Evolutionary conservation across 1,139 yeast genomes (phyloP).

Genomic region (Tardiomyces digboiensis): DNA sequence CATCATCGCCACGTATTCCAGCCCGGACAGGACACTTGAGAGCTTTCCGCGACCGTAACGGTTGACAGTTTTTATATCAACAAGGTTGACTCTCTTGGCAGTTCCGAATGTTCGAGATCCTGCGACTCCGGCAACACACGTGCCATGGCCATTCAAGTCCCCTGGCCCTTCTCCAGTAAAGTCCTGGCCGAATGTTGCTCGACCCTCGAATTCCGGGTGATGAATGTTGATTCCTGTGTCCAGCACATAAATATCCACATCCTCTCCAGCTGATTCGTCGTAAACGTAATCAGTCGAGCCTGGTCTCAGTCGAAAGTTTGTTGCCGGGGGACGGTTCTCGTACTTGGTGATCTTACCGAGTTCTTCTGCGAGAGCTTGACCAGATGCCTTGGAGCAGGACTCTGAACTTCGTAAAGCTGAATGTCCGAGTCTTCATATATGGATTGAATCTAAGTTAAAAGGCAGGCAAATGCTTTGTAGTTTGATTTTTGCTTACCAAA

Average conservation of each 20-base stretch:
- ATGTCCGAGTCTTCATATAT: slow-evolving; percentile 21
- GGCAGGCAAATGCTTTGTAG: neutral
- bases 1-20: slow-evolving; percentile 52
- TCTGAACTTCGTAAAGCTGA: slow-evolving; percentile 28
- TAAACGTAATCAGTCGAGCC: slow-evolving; percentile 27
- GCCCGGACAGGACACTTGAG: slow-evolving; percentile 56
- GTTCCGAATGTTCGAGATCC: slow-evolving; percentile 76
- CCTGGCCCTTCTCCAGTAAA: slow-evolving; percentile 56
- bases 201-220: slow-evolving; percentile 58
- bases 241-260: slow-evolving; percentile 64
- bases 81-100: slow-evolving; percentile 53
- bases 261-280: slow-evolving; percentile 31
- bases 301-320: slow-evolving; percentile 13
- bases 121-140: slow-evolving; percentile 86
- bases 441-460: neutral
- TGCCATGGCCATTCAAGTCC: slow-evolving; percentile 58
- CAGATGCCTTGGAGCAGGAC: slow-evolving; percentile 60
- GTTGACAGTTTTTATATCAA: slow-evolving; percentile 67
- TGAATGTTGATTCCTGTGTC: slow-evolving; percentile 62
- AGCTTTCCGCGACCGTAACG: slow-evolving; percentile 50
- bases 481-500: neutral
- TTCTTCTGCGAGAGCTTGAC: slow-evolving; percentile 51
- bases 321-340: neutral
- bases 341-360: slow-evolving; percentile 20
- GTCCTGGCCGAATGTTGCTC: slow-evolving; percentile 50